Base-by-base conservation (phyloP, 2,329 filamentous ascomycete species). In the Fusarium devonianum region DNA sequence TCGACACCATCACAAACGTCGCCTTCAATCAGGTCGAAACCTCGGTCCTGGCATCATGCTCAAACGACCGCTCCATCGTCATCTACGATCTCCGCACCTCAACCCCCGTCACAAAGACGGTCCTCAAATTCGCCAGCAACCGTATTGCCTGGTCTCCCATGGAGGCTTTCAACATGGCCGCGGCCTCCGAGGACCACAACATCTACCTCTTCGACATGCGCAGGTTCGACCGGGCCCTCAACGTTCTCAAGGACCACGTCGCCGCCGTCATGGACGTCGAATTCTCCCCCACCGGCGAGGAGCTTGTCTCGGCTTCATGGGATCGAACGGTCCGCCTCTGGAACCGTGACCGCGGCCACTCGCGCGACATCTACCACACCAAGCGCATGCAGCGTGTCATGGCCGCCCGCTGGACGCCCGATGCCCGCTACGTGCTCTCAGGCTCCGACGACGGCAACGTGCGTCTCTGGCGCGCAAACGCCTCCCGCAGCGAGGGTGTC, bases 341-440 rank as follows among this genome's bases (percentile, higher is more conserved):
- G 89, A 85, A 85, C 69, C 83, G 89, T 47, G 83, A 87, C 58
- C 78, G 87, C 54, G 93, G 93, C 17, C 90, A 94, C 73, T 92
- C 89, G 11, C 83, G 92, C 63, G 94, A 99, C 68, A 86, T 97
- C 37, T 99, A 97, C 74, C 92, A 97, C 77, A 97, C 94, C 13
- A 96, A 97, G 75, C 86, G 94, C 57, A 97, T 97, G 93, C 93
- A 97, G 77, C 84, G 93, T 62, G 92, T 97, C 46, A 95, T 95
- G 76, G 87, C 88, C 8, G 86, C 86, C 36, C 84, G 83, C 54
- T 97, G 89, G 81, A 94, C 92, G 0, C 89, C 92, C 5, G 94
- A 99, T 71, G 87, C 88, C 60, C 90, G 90, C 64, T 99, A 96
- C 70, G 75, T 99, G 16, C 81, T 99, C 35, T 92, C 89, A 5